Percentiles rank a stretch among this genome's conserved stretches.
phyloP scores from a whole-genome alignment of 352 stramenopile species.

The Phytophthora sp. region DNA sequence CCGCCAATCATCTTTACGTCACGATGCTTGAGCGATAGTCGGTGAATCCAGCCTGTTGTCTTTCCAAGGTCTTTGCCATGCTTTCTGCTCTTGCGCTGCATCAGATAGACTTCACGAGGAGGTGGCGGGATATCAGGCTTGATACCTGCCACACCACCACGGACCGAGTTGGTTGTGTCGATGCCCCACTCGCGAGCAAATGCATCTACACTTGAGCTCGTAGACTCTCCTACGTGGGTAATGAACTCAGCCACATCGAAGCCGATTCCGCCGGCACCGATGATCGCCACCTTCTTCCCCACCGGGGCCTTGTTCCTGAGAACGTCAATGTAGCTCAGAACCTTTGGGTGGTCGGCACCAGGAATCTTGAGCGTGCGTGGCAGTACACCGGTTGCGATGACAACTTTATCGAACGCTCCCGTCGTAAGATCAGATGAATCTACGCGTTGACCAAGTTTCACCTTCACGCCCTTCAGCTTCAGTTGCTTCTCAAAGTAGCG shows the following conservation, averaged over 20 bases:
- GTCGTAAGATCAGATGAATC: constrained; percentile 56
- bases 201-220: constrained; percentile 72
- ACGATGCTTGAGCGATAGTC: constrained; percentile 90
- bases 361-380: constrained; percentile 91
- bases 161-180: constrained; percentile 80
- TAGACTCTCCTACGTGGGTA: constrained; percentile 77
- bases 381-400: constrained; percentile 95
- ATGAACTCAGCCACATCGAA: constrained; percentile 98
- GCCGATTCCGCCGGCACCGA: constrained; percentile 97
- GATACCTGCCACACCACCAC: constrained; percentile 84
- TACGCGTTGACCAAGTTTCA: constrained; percentile 71
- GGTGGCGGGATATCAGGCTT: constrained; percentile 44
- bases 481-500: constrained; percentile 94
- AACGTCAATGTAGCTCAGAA: constrained; percentile 96
- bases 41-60: constrained; percentile 98
- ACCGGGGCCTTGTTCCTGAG: constrained; percentile 89
- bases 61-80: constrained; percentile 93
- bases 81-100: constrained; percentile 96
- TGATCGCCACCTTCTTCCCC: constrained; percentile 94
- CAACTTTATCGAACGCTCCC: constrained; percentile 90
- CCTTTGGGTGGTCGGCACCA: constrained; percentile 89
- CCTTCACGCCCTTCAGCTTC: constrained; percentile 83
- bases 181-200: constrained; percentile 97
- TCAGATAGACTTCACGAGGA: constrained; percentile 90
- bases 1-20: constrained; percentile 94